Evolutionary conservation across 345 rosid genomes (phyloP), one percentile per base, ranked within the genome.

Genomic region (Gossypium bickii): DNA sequence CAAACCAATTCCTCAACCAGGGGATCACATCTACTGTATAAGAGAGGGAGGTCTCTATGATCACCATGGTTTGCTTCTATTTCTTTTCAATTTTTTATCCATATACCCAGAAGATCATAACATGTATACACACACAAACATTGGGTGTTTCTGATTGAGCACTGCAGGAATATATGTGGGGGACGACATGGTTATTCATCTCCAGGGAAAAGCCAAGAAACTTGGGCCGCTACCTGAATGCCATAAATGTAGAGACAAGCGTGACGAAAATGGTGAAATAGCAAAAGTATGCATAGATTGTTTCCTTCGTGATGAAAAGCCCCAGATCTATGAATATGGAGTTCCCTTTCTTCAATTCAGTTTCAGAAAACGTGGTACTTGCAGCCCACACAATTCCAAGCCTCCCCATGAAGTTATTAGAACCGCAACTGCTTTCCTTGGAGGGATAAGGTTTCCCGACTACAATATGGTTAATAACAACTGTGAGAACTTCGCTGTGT

Each of bases 321-420:
- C 16, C n/a, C 8, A 10, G 25, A 4, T 64, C 2, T 41, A 17
- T 10, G 49, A n/a, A 0, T 41, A 64, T 16, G 68, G 49, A 9
- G 60, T 56, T 10, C 10, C 60, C 1, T 1, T 45, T 0, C 2
- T 0, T 0, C 0, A 45, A 2, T 57, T 20, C 29, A 3, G 2
- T 43, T 11, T 0, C 0, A 22, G 38, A 4, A 3, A 2, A 58
- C 2, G 63, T 4, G 98, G 98, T 47, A 93, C 98, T 0, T 93
- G 98, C 85, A 84, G 93, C 11, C 89, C 87, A 0, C 90, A 90
- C 45, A 3, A 80, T 47, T 82, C 92, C 68, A 97, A 93, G 20
- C 57, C 57, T 16, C 57, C 20, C 18, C 57, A 17, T 0, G 57
- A 7, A 52, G 57, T 52, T 18, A 9, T 52, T 0, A 9, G 9